Base-by-base conservation (phyloP, 192 early-diverging fungal genomes). In the Allomyces macrogynus region DNA sequence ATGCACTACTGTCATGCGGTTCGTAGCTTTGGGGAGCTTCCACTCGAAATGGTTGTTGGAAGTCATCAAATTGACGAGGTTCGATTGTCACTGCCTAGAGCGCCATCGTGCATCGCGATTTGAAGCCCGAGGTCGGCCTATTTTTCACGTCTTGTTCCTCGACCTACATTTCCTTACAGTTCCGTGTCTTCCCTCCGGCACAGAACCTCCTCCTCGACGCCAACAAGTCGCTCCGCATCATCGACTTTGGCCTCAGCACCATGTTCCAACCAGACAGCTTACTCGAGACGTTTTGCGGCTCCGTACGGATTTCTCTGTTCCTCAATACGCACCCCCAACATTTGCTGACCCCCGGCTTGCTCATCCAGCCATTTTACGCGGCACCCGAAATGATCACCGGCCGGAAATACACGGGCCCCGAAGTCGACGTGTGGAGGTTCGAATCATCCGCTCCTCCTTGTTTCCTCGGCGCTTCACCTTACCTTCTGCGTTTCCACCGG, bases 221-320 rank as follows among this genome's bases (percentile, higher is more conserved):
- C 16, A 72, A 77, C 23, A 80, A 83, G 61, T 76, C 75, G 42
- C 84, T 92, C 66, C 87, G 87, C 67, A 88, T 92, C 61, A 92
- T 92, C 66, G 90, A 92, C 75, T 92, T 87, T 78, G 90, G 90
- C 0, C 84, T 92, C 73, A 85, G 85, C n/a, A 91, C 89, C 73
- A 76, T 76, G 25, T 82, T 81, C 65, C 71, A 76, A 43, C 76
- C 73, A 61, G 73, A 78, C 49, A 67, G 70, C 57, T 77, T 74
- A 65, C 65, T 83, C 22, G 71, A 73, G 43, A 82, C 79, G n/a
- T 70, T 73, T 61, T 73, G 72, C 75, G 86, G 86, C 5, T 86
- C 78, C 4, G 32, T 40, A 8, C 32, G 32, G 3, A 3, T 8
- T 40, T 40, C 32, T 23, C 24, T 73, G 18, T 23, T 18, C 24